These are phyloP conservation scores for Typha latifolia DNA, from an alignment of 176 grass and related monocot genomes.

Conservation along the genomic window DNA sequence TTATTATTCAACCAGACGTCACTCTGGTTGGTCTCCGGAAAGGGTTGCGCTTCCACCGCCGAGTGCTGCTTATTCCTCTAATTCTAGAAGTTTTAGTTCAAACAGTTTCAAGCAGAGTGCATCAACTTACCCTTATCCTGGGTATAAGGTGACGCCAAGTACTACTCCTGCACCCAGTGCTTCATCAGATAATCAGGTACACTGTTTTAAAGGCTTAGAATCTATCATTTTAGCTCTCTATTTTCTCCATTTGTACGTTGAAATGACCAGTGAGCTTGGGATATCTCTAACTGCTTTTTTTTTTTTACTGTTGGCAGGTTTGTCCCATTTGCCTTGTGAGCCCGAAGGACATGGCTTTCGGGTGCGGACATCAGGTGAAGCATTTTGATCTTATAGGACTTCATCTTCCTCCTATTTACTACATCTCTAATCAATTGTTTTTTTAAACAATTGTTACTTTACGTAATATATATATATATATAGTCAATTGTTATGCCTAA, in stretches of 20 bases:
- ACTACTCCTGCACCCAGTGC: slow-evolving; percentile 30
- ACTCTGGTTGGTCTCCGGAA: slow-evolving; percentile 27
- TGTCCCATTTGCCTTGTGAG: slow-evolving; percentile 30
- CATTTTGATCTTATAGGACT: neutral
- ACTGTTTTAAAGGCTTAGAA: neutral
- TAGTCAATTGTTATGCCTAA: no score
- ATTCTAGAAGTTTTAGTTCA: slow-evolving; percentile 42
- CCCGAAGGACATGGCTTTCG: slow-evolving; percentile 31
- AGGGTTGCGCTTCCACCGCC: slow-evolving; percentile 66
- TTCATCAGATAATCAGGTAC: slow-evolving; percentile 55
- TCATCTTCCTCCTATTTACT: neutral
- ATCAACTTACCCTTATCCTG: slow-evolving; percentile 23
- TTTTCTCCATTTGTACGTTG: neutral
- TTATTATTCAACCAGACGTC: slow-evolving; percentile 27
- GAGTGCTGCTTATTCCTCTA: slow-evolving; percentile 25
- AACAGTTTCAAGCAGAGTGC: slow-evolving; percentile 21
- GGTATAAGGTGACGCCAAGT: slow-evolving; percentile 25
- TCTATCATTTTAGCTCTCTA: neutral
- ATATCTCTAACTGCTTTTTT: slow-evolving; percentile 7
- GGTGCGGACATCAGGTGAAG: slow-evolving; percentile 36
- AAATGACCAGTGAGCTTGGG: neutral
- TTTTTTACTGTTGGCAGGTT: slow-evolving; percentile 14
- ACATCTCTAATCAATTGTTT: neutral
- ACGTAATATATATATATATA: no score
- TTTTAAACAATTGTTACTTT: no score